A percentile compares a stretch with the other conserved stretches of the same genome.
phyloP scores from a whole-genome alignment of 768 basidiomycete genomes.

The Boletellus ananiceps region DNA sequence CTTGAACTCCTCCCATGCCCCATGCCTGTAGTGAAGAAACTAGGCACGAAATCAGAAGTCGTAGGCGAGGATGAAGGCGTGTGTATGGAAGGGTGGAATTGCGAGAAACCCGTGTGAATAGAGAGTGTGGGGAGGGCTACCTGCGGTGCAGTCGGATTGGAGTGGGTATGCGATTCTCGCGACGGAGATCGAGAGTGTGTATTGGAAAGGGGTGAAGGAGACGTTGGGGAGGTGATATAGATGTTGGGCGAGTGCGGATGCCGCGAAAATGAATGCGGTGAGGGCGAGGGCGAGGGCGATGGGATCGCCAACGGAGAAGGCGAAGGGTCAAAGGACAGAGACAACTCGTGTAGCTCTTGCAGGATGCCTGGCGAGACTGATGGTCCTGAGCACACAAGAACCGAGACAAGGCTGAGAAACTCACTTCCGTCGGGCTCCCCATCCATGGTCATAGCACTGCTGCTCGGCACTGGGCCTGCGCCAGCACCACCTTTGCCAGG shows the following conservation, averaged over 20 bases:
- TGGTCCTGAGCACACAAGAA: conserved; percentile 2
- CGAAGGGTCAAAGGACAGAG: conserved; percentile 22
- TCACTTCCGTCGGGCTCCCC: conserved; percentile 15
- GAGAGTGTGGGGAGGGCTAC: conserved; percentile 10
- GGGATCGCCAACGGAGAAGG: conserved; percentile 16
- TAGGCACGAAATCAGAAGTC: conserved; percentile 15
- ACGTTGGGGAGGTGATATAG: conserved; percentile 62
- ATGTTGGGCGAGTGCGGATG: conserved; percentile 54
- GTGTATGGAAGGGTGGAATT: conserved; percentile 16
- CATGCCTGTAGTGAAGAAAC: conserved; percentile 7
- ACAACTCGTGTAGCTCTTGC: conserved; percentile 27
- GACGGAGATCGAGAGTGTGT: conserved; percentile 20
- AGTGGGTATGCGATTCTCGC: conserved; percentile 15
- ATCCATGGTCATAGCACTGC: conserved; percentile 1
- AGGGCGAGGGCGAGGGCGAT: conserved; percentile 28
- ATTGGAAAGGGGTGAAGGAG: conserved; percentile 30
- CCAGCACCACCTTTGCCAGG: conserved; percentile 38
- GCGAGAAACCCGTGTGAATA: conserved; percentile 1
- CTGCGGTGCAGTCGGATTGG: conserved; percentile 5
- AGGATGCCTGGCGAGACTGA: conserved; percentile 20
- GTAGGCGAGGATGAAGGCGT: conserved; percentile 30
- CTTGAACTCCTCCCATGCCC: conserved; percentile 25
- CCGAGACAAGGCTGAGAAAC: background rate
- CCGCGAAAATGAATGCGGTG: conserved; percentile 15
- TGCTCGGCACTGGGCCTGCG: background rate